Evolutionary conservation across 208 protist species (phyloP).

Genomic region (Acanthamoeba healyi): DNA sequence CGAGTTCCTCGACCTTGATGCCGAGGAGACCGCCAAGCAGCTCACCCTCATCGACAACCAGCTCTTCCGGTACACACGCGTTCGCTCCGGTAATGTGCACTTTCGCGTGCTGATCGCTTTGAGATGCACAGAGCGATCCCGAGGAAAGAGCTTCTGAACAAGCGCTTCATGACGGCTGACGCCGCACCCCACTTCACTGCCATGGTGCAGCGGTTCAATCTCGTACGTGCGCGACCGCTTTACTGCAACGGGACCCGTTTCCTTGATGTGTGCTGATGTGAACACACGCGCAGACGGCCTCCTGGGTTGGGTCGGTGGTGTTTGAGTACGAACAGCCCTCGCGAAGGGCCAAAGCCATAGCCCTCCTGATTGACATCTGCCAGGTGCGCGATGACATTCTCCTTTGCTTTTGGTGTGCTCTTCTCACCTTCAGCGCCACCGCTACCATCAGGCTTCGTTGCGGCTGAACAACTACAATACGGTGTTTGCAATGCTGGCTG

Average conservation of each 20-base stretch:
- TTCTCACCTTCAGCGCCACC: background rate
- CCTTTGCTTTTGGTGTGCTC: background rate
- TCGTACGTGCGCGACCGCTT: background rate
- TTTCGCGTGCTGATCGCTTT: background rate
- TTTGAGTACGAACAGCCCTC: conserved; percentile 7
- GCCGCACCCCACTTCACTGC: conserved; percentile 40
- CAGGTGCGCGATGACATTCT: conserved; percentile 33
- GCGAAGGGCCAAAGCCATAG: background rate
- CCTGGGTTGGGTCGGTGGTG: conserved; percentile 24
- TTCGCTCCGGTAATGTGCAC: background rate
- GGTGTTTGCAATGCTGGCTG: conserved; percentile 39
- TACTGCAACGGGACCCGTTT: background rate
- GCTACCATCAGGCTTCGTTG: background rate
- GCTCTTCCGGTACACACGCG: conserved; percentile 2
- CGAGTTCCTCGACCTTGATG: conserved; percentile 57
- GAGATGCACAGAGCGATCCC: background rate
- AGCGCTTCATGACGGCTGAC: conserved; percentile 36
- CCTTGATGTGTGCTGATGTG: background rate
- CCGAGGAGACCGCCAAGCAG: conserved; percentile 31
- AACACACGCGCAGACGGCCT: conserved; percentile 21
- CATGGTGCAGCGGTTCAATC: conserved; percentile 68
- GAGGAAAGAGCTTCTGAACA: conserved; percentile 42
- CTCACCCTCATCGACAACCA: conserved; percentile 54
- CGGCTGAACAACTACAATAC: conserved; percentile 40
- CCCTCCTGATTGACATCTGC: conserved; percentile 44